phyloP scores from a whole-genome alignment of 495 filamentous ascomycete genomes.

The Penicillium mononematosum region DNA sequence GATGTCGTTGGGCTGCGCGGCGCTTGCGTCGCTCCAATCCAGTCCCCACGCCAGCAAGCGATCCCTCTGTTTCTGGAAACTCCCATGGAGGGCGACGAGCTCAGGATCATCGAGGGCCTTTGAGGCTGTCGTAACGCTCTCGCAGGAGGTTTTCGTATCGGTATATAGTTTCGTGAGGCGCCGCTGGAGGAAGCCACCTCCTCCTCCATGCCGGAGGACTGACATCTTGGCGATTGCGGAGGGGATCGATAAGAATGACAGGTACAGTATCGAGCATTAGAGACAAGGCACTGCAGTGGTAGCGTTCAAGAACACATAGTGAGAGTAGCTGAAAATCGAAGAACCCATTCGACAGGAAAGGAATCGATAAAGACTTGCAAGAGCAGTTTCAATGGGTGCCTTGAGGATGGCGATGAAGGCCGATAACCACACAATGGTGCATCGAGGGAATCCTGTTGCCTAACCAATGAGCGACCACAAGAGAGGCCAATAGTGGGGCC shows the following conservation, averaged over 20 bases:
- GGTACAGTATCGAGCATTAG: slow-evolving; percentile 9
- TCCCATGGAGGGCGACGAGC: slow-evolving; percentile 54
- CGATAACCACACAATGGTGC: slow-evolving; percentile 29
- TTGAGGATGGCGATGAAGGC: slow-evolving; percentile 22
- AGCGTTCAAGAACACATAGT: slow-evolving; percentile 21
- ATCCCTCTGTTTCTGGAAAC: slow-evolving; percentile 57
- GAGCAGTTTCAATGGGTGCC: slow-evolving; percentile 25
- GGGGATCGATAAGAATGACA: slow-evolving; percentile 28
- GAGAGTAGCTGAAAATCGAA: slow-evolving; percentile 10
- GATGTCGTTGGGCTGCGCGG: slow-evolving; percentile 69
- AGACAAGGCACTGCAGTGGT: slow-evolving; percentile 5
- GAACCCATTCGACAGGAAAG: slow-evolving; percentile 13
- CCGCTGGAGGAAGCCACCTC: slow-evolving; percentile 52
- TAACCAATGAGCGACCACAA: slow-evolving; percentile 43
- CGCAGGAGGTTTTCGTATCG: slow-evolving; percentile 86
- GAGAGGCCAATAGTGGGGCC: slow-evolving; percentile 15
- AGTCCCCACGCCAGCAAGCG: slow-evolving; percentile 83
- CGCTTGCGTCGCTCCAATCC: slow-evolving; percentile 78
- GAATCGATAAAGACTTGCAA: slow-evolving; percentile 4
- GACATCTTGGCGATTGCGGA: slow-evolving; percentile 43
- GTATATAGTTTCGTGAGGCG: slow-evolving; percentile 87
- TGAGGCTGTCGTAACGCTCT: slow-evolving; percentile 71
- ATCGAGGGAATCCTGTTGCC: slow-evolving; percentile 50
- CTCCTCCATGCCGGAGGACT: slow-evolving; percentile 47
- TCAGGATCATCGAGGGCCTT: slow-evolving; percentile 57